Evolutionary conservation across 495 filamentous ascomycete species (phyloP), one percentile per base, ranked within the genome.

Genomic region (Daldinia childiae): DNA sequence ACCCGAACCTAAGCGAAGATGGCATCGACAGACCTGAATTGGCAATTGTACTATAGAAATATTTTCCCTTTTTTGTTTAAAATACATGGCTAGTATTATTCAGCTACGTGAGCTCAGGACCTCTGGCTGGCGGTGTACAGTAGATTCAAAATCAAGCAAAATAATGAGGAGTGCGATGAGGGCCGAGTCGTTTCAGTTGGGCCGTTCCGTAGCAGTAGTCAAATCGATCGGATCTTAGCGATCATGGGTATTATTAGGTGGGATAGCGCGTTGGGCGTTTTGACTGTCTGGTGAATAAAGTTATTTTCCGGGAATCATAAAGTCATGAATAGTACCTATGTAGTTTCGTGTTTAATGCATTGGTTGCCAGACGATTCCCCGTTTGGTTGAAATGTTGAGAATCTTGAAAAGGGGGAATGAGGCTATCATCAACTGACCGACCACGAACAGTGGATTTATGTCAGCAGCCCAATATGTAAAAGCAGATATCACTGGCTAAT

Each of bases 1-100:
- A 97, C 78, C 94, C 93, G 0, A 89, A 88, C 58, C 79, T 97
- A 72, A 90, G 90, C 58, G 91, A 93, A 63, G 92, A 94, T 62
- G 87, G 86, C 11, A 79, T 93, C 78, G 85, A 89, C 63, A 84
- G 95, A 72, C 85, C 88, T 36, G 95, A 98, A 81, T 77, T 98
- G 75, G 88, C 85, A 15, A 94, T 98, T 81, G 87, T 97, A 62
- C 85, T 98, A 69, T 97, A 84, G 85, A 52, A 6, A 84, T 84
- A 56, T 48, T 48, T 48, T 48, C 34, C 12, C 34, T 36, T 48
- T 24, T 24, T 21, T 21, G 9, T 24, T 48, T 48, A 48, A 48
- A 48, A 11, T n/a, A 5, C 34, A 59, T 43, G 30, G 45, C 12
- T 19, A 51, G 54, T 21, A 27, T 34, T 60, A 60, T 70, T 70